Percentiles rank a stretch among this genome's conserved stretches.
These are phyloP conservation scores for Raphanus raphanistrum DNA, from an alignment of 345 rosid species.

Conservation along the genomic window DNA sequence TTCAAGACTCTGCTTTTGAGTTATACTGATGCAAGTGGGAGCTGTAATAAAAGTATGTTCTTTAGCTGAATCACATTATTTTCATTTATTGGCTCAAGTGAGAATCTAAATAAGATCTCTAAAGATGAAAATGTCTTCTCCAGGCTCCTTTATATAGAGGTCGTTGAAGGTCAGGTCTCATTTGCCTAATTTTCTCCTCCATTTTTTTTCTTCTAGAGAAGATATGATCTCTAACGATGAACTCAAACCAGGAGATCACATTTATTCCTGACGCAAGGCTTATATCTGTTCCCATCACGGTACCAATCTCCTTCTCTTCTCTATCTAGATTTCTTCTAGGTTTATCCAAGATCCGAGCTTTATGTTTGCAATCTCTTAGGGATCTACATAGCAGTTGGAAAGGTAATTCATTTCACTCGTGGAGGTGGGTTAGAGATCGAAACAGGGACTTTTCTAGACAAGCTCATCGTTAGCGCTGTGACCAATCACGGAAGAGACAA, in stretches of 20 bases:
- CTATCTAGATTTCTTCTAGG: not conserved
- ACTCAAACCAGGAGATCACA: constrained; percentile 71
- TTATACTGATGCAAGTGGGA: not conserved
- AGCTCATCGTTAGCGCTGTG: constrained; percentile 49
- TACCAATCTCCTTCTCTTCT: constrained; percentile 27
- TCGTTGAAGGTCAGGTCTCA: no score
- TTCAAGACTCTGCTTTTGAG: not conserved
- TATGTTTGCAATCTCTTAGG: constrained; percentile 39
- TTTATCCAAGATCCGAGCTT: not conserved
- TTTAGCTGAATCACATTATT: not conserved
- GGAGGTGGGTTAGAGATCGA: constrained; percentile 58
- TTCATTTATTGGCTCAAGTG: no score
- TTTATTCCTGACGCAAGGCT: constrained; percentile 75
- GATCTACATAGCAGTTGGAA: constrained; percentile 60
- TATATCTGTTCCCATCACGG: constrained; percentile 81
- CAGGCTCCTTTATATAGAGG: no score
- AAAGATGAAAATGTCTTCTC: no score
- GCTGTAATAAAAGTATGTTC: not conserved
- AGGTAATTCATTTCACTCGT: constrained; percentile 76
- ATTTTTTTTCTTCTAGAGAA: no score
- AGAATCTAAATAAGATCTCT: no score
- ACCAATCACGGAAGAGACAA: constrained; percentile 39
- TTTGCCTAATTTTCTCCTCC: no score
- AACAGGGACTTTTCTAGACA: constrained; percentile 61
- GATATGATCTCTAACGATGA: constrained; percentile 45